Evolutionary conservation across 1,284 basidiomycete species (phyloP), one percentile per base, ranked within the genome.

Genomic region (Pyrrhoderma noxium): DNA sequence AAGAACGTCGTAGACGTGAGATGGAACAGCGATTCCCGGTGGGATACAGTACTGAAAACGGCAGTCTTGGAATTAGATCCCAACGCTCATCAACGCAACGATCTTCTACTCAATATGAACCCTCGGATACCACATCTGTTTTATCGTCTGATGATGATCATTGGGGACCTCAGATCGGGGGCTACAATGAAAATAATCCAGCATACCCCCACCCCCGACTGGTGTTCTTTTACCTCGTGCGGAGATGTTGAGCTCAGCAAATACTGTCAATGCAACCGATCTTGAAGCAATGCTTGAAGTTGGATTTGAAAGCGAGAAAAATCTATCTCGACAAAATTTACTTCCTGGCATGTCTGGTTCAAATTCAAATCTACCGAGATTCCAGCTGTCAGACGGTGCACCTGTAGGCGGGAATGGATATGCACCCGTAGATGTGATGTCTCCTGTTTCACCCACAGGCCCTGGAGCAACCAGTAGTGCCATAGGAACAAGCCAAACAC

Each of bases 91-190:
- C 82, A 62, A 31, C 27, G 7, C 27, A 31, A 31, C 27, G 27
- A 5, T 31, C 27, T 11, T 31, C 27, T 31, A 5, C 27, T 5
- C 75, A 82, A 63, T 80, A 82, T 61, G 85, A 87, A 61, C 77
- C 79, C 48, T 85, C 82, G 1, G 85, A 89, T 60, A 83, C 86
- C 3, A 66, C 79, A 39, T 94, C 92, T 22, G 69, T 93, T 53
- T 71, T 80, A 7, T 92, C 89, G 7, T 90, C 90, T 4, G 93
- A 97, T 45, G 93, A 95, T 39, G 95, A 99, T 65, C 81, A 89
- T 41, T 98, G 93, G 93, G 92, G 89, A 2, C 67, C 75, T 8
- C 87, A 91, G 64, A 87, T 91, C 53, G 87, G 89, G 9, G 82
- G 75, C 23, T 97, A 96, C 70, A 92, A 94, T 66, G 93, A 96